Evolutionary conservation across 2,329 filamentous ascomycete genomes (phyloP).

Genomic region (Boeremia lycopersici): DNA sequence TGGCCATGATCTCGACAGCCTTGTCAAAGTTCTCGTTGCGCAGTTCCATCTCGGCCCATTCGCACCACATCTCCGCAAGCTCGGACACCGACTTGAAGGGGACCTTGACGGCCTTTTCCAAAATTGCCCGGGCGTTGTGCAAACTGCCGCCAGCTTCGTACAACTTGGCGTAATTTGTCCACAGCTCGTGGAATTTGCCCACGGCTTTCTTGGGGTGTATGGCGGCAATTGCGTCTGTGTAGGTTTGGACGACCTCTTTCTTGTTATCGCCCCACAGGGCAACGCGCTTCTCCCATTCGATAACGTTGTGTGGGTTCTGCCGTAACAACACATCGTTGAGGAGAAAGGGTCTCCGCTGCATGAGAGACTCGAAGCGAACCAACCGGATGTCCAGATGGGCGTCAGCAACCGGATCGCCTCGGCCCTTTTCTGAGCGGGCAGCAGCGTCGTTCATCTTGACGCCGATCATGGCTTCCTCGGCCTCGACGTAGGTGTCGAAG

Average conservation of each 20-base stretch:
- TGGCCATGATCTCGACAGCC: constrained; percentile 94
- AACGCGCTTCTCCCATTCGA: constrained; percentile 97
- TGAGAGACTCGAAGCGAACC: constrained; percentile 97
- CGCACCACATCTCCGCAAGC: constrained; percentile 97
- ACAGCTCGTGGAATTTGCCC: constrained; percentile 91
- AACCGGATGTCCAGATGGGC: constrained; percentile 95
- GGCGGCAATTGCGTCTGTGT: constrained; percentile 89
- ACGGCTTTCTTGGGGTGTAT: constrained; percentile 94
- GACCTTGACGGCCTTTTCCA: constrained; percentile 98
- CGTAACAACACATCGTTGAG: constrained; percentile 94
- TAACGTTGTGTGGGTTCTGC: constrained; percentile 95
- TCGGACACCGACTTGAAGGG: constrained; percentile 98
- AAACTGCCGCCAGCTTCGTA: constrained; percentile 90
- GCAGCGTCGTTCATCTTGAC: constrained; percentile 89
- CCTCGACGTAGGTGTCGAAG: constrained; percentile 95
- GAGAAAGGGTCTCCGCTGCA: constrained; percentile 94
- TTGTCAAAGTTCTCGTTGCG: constrained; percentile 95
- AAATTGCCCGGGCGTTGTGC: constrained; percentile 83
- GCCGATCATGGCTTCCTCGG: constrained; percentile 93
- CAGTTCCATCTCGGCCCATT: constrained; percentile 98
- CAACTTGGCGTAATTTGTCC: constrained; percentile 96
- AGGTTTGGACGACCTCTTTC: constrained; percentile 88
- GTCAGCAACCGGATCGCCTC: constrained; percentile 81
- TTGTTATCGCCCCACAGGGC: constrained; percentile 94
- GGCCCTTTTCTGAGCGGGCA: constrained; percentile 76